A percentile compares a stretch with the other conserved stretches of the same genome.
Conservation (phyloP, 306 rosid species). For the Cicer judaicum region DNA sequence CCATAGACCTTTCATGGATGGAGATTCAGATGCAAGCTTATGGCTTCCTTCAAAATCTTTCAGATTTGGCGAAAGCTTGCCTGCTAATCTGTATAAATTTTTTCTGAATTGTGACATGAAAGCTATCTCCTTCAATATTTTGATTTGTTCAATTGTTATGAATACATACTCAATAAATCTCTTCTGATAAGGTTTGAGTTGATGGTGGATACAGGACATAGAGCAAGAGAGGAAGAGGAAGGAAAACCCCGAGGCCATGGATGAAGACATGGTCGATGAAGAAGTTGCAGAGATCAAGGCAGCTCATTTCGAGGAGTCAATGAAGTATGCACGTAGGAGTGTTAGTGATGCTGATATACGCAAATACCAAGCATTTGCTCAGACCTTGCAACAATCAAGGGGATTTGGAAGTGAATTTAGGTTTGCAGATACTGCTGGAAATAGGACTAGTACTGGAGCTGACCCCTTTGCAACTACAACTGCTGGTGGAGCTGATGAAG, state of each 20-base stretch:
- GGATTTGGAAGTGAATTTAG: conserved; percentile 63
- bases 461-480: conserved; percentile 54
- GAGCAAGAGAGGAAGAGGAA: conserved; percentile 55
- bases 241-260: conserved; percentile 65
- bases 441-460: conserved; percentile 47
- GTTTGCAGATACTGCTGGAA: conserved; percentile 46
- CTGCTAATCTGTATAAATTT: neutral
- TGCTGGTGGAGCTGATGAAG: conserved; percentile 58
- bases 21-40: neutral
- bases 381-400: conserved; percentile 63
- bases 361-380: conserved; percentile 68
- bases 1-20: neutral
- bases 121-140: neutral
- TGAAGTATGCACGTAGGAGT: conserved; percentile 66
- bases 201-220: conserved; percentile 51
- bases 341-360: conserved; percentile 66
- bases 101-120: too few relatives aligned
- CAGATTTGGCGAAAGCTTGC: neutral
- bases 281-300: conserved; percentile 62
- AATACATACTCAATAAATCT: neutral
- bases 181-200: conserved; percentile 14
- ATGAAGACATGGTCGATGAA: conserved; percentile 48
- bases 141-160: neutral
- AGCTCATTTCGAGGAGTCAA: conserved; percentile 65
- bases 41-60: neutral